Evolutionary conservation across 1,139 yeast genomes (phyloP), one percentile per base, ranked within the genome.

Genomic region (Magnusiomyces ingens): DNA sequence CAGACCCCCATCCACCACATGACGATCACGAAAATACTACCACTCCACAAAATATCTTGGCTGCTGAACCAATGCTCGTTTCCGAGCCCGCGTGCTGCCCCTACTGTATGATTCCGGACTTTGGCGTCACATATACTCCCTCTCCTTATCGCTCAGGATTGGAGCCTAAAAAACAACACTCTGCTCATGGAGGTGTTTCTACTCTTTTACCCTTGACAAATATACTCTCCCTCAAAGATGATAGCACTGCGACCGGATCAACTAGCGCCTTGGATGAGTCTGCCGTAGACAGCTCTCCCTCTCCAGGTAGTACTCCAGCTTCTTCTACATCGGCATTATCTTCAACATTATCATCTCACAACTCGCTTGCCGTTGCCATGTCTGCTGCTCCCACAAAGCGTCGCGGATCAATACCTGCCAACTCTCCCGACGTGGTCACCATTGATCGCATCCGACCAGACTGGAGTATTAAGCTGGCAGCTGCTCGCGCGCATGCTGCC

Each of bases 1-100:
- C 85, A 29, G 95, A 89, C n/a, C 98, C 99, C 0, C 98, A 91
- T 69, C 88, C 91, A 38, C 96, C 97, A 0, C 95, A 88, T 65
- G 94, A 85, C 46, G 58, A 55, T 58, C 48, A 35, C 51, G 68
- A 63, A 50, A 61, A 67, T 41, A 50, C 54, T 48, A 44, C 54
- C 35, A 49, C 61, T 13, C 45, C 56, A 52, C 48, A 48, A 21
- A 42, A 45, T 45, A 42, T 38, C 29, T 32, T 18, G 2, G 12
- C 52, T 41, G 41, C 49, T 18, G 45, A 45, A 15, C 58, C 57
- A 47, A 56, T 82, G 40, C 74, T 90, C 56, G 84, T 87, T 2
- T 84, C 95, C 11, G 97, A 90, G 64, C 85, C 94, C 0, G 93
- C 96, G 1, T 79, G 80, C 61, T 93, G 99, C 67, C 98, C 99